Conservation (phyloP, 208 protist genomes). For the Herpetomonas tarakana region DNA sequence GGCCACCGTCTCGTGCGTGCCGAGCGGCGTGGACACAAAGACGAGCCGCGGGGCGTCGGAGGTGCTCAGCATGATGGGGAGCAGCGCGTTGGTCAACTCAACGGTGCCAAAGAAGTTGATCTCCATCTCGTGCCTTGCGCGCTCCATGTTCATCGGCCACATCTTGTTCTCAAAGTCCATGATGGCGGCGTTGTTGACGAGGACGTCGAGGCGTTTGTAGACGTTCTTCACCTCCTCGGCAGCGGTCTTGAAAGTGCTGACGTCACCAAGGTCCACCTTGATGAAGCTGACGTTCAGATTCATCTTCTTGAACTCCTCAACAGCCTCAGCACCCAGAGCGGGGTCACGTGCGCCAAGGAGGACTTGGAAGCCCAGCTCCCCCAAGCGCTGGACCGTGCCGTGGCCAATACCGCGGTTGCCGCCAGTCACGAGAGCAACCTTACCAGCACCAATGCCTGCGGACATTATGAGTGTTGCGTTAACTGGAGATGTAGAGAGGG, state of each 20-base stretch:
- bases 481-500: no score
- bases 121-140: constrained; percentile 21
- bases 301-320: constrained; percentile 14
- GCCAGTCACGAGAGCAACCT: constrained; percentile 46
- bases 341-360: constrained; percentile 34
- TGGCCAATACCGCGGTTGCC: constrained; percentile 57
- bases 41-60: constrained; percentile 28
- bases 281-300: constrained; percentile 12
- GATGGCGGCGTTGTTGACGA: constrained; percentile 39
- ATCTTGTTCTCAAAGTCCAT: constrained; percentile 27
- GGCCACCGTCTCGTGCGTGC: constrained; percentile 28
- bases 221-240: constrained; percentile 17
- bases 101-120: constrained; percentile 32
- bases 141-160: constrained; percentile 11
- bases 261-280: constrained; percentile 18
- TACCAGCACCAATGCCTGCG: constrained; percentile 11
- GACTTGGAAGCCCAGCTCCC: constrained; percentile 25
- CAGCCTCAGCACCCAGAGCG: constrained; percentile 20
- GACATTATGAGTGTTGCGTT: no score
- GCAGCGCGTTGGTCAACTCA: constrained; percentile 30
- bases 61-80: constrained; percentile 23
- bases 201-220: constrained; percentile 19
- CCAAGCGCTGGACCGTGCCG: constrained; percentile 23
- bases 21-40: constrained; percentile 28
- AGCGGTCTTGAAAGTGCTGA: constrained; percentile 16